phyloP scores from a whole-genome alignment of 2,329 filamentous ascomycete genomes.

The Sclerotinia borealis region DNA sequence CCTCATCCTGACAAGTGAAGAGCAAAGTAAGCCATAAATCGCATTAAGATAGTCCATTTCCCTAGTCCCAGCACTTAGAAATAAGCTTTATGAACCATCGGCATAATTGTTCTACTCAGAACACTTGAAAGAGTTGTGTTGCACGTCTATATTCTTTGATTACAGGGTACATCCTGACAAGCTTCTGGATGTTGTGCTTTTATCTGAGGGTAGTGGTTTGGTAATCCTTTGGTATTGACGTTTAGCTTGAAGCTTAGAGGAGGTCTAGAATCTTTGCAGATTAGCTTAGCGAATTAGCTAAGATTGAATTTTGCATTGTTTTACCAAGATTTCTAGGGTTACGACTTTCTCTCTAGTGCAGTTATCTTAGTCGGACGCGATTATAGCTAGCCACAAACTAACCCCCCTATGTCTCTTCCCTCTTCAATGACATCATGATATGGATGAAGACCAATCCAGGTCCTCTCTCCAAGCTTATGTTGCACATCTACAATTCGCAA shows the following conservation, averaged over 20 bases:
- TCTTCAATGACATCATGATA: too few relatives aligned
- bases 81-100: neutral
- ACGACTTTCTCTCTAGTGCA: too few relatives aligned
- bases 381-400: too few relatives aligned
- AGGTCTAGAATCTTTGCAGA: neutral
- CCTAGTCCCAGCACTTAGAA: neutral
- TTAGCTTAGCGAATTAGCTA: neutral
- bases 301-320: too few relatives aligned
- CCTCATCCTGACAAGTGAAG: neutral
- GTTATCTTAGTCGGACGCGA: too few relatives aligned
- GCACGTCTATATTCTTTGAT: neutral
- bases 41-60: neutral
- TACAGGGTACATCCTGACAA: too few relatives aligned
- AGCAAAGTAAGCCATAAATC: neutral
- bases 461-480: too few relatives aligned
- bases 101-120: neutral
- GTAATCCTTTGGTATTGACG: neutral
- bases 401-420: too few relatives aligned
- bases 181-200: too few relatives aligned
- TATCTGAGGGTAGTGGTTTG: neutral
- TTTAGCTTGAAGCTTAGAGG: neutral
- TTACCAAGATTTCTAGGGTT: too few relatives aligned
- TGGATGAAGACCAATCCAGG: too few relatives aligned
- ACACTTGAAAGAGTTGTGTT: neutral
- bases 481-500: too few relatives aligned